Conservation (phyloP, 164 flowering plant species). For the Berberis thunbergii region DNA sequence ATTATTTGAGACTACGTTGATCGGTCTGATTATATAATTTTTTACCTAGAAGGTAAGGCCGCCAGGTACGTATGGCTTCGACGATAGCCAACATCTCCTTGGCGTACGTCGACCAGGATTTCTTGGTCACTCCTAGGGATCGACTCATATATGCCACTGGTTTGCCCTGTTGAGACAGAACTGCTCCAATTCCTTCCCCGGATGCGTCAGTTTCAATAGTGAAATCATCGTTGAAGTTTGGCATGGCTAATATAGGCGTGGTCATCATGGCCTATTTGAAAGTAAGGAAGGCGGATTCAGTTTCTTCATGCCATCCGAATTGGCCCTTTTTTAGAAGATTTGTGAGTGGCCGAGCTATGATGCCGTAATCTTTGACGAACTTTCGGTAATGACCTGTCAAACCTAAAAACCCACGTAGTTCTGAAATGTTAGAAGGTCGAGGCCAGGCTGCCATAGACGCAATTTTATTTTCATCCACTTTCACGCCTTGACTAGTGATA, state of each 20-base stretch:
- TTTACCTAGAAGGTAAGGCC: neutral
- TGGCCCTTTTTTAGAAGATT: too few relatives aligned
- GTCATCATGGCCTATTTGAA: neutral
- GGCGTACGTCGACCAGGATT: neutral
- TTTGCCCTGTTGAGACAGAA: neutral
- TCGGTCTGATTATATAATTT: neutral
- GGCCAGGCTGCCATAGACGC: too few relatives aligned
- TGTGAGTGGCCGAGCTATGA: too few relatives aligned
- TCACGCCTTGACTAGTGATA: too few relatives aligned
- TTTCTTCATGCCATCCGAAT: neutral
- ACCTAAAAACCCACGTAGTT: too few relatives aligned
- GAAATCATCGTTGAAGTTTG: neutral
- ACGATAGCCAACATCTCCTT: constrained; percentile 1
- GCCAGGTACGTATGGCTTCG: neutral
- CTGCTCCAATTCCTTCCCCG: neutral
- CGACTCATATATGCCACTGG: neutral
- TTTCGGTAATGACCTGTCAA: too few relatives aligned
- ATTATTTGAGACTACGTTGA: neutral
- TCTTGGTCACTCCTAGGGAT: neutral
- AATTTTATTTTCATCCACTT: too few relatives aligned
- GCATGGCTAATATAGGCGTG: neutral
- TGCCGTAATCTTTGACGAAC: too few relatives aligned
- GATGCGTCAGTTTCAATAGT: neutral
- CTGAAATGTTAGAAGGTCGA: too few relatives aligned
- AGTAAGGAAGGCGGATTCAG: neutral